A percentile compares a stretch with the other conserved stretches of the same genome.
These are phyloP conservation scores for Aspergillus arachidicola DNA, from an alignment of 2,329 filamentous ascomycete genomes.

Conservation along the genomic window DNA sequence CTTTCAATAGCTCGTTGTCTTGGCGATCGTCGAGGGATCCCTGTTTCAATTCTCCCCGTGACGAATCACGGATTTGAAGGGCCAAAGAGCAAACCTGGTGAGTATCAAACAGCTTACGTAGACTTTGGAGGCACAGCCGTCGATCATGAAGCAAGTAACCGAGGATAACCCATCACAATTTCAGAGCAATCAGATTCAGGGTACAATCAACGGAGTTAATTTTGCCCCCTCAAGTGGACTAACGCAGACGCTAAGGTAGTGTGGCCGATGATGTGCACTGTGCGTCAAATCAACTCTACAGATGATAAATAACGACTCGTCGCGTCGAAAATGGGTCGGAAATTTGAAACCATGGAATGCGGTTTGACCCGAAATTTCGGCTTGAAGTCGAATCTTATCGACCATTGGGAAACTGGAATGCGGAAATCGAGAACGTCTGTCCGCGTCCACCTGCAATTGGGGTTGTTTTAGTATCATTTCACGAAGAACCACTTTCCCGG, in stretches of 20 bases:
- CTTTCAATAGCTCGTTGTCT: background rate
- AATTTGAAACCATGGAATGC: constrained; percentile 7
- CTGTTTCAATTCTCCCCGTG: background rate
- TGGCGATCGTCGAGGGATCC: background rate
- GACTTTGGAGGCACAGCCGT: background rate
- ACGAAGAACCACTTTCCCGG: background rate
- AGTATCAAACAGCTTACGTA: constrained; percentile 4
- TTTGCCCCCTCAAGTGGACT: background rate
- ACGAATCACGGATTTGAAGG: background rate
- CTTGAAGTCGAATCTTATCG: background rate
- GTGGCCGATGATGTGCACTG: constrained; percentile 14
- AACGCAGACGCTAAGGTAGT: constrained; percentile 13
- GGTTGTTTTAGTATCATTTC: constrained; percentile 5
- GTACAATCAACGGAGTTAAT: background rate
- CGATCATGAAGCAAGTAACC: background rate
- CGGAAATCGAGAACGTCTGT: background rate
- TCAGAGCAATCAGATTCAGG: constrained; percentile 4
- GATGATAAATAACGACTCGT: constrained; percentile 10
- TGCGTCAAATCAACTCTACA: constrained; percentile 14
- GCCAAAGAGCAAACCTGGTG: background rate
- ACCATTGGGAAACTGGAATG: background rate
- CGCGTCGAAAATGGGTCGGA: constrained; percentile 1
- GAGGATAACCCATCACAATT: background rate
- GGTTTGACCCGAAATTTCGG: constrained; percentile 1
- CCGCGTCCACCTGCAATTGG: background rate